Conservation (phyloP, 2,329 filamentous ascomycete species). For the Trichophyton equinum region DNA sequence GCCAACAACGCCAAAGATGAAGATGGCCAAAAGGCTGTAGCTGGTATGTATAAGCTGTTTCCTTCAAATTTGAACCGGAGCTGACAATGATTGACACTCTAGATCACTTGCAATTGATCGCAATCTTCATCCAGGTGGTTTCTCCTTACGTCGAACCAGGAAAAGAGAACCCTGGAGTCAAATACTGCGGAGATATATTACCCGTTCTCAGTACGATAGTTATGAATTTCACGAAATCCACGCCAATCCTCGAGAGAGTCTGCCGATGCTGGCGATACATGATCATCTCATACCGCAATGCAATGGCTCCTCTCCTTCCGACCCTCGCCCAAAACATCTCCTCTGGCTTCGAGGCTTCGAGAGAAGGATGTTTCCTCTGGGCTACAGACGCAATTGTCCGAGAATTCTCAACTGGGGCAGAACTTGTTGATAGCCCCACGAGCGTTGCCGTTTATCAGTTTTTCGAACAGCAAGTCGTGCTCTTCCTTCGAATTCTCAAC, state of each 20-base stretch:
- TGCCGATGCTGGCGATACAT: slow-evolving; percentile 95
- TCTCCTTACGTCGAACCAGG: slow-evolving; percentile 60
- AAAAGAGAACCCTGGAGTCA: slow-evolving; percentile 77
- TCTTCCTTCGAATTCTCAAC: slow-evolving; percentile 78
- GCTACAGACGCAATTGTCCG: slow-evolving; percentile 87
- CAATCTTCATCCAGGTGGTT: slow-evolving; percentile 69
- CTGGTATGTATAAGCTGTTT: slow-evolving; percentile 42
- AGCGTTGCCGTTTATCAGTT: slow-evolving; percentile 84
- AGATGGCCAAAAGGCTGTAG: slow-evolving; percentile 70
- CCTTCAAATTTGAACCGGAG: neutral
- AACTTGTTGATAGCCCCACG: slow-evolving; percentile 69
- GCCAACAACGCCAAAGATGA: slow-evolving; percentile 77
- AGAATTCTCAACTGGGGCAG: slow-evolving; percentile 84
- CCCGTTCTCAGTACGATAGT: slow-evolving; percentile 75
- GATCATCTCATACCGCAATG: slow-evolving; percentile 87
- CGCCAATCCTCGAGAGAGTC: slow-evolving; percentile 82
- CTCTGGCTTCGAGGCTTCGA: slow-evolving; percentile 68
- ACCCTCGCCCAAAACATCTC: slow-evolving; percentile 80
- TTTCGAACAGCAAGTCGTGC: slow-evolving; percentile 84
- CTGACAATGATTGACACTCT: slow-evolving; percentile 10
- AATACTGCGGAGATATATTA: slow-evolving; percentile 92
- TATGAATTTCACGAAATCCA: slow-evolving; percentile 73
- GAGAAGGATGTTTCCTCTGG: slow-evolving; percentile 97
- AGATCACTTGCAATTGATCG: slow-evolving; percentile 87
- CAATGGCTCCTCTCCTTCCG: slow-evolving; percentile 72